Evolutionary conservation across 164 flowering plant genomes (phyloP), one percentile per base, ranked within the genome.

Genomic region (Kalanchoe fedtschenkoi): DNA sequence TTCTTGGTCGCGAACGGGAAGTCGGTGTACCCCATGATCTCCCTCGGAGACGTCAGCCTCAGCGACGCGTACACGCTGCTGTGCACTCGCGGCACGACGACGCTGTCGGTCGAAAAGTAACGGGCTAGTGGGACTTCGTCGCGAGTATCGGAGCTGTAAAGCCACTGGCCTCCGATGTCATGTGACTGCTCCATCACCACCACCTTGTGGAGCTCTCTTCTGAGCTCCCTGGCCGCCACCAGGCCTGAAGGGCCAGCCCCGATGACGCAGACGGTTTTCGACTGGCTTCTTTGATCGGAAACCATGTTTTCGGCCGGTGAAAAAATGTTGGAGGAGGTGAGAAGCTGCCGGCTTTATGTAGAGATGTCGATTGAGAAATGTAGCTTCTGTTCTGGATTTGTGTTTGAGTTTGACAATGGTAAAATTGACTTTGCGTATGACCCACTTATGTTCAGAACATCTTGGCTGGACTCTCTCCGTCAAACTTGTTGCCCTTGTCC

Each of bases 131-230:
- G 81, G 29, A 82, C 81, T 41, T 85, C 84, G 6, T 51, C 61
- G 35, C 77, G 81, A 22, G 79, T 81, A 10, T 75, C 67, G 0
- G 91, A 80, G 1, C 87, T 76, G 65, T 87, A 91, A 2, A 91
- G 76, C 97, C 97, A 89, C 67, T 88, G 96, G 10, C 97, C 97
- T 55, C 97, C 96, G 14, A 88, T 66, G 38, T 91, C 96, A 63
- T 87, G 75, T 68, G 71, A 81, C 71, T 89, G 95, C 61, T 91
- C 97, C 38, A 87, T 24, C 10, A 91, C 92, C 51, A 82, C 83
- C 61, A 77, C 90, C 0, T 43, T 62, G 64, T 87, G 97, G 7
- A 95, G 92, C 71, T 87, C 97, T 42, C 75, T 85, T 46, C 77
- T 76, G 4, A 91, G 77, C 87, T 91, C 97, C 69, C 96, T 73